Conservation (phyloP, 2,329 filamentous ascomycete genomes). For the Metarhizium rileyi region DNA sequence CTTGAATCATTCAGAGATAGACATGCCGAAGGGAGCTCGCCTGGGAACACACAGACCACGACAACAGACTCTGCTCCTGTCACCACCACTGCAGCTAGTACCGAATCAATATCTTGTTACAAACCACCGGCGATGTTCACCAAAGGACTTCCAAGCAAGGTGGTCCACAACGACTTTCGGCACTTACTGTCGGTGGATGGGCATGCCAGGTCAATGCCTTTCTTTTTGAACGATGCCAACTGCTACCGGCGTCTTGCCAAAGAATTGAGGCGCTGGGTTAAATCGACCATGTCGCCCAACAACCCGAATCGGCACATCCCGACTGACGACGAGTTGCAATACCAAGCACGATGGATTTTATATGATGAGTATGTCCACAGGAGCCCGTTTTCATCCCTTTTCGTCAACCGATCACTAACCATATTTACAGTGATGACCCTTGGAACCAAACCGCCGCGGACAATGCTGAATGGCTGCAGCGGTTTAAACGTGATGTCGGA, state of each 20-base stretch:
- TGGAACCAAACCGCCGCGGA: conserved; percentile 57
- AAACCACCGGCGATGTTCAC: conserved; percentile 11
- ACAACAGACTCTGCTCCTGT: conserved; percentile 3
- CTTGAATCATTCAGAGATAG: conserved; percentile 42
- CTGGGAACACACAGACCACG: not conserved
- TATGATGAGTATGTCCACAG: conserved; percentile 45
- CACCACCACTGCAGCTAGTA: not conserved
- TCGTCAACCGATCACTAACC: not conserved
- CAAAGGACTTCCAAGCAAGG: conserved; percentile 5
- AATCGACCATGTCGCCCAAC: conserved; percentile 44
- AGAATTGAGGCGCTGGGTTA: conserved; percentile 43
- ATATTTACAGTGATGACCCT: conserved; percentile 45
- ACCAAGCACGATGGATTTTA: conserved; percentile 53
- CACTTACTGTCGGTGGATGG: conserved; percentile 4
- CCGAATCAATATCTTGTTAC: conserved; percentile 3
- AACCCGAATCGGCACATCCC: conserved; percentile 51
- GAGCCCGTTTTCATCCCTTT: not conserved
- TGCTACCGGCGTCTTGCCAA: conserved; percentile 47
- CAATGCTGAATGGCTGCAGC: conserved; percentile 52
- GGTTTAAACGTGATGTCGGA: conserved; percentile 50
- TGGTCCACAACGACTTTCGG: conserved; percentile 5
- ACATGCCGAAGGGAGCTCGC: conserved; percentile 21
- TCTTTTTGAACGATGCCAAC: conserved; percentile 50
- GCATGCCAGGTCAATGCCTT: conserved; percentile 17
- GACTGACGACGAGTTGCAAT: conserved; percentile 51